Evolutionary conservation across 2,329 filamentous ascomycete genomes (phyloP), one percentile per base, ranked within the genome.

Genomic region (Orbilia brochopaga): DNA sequence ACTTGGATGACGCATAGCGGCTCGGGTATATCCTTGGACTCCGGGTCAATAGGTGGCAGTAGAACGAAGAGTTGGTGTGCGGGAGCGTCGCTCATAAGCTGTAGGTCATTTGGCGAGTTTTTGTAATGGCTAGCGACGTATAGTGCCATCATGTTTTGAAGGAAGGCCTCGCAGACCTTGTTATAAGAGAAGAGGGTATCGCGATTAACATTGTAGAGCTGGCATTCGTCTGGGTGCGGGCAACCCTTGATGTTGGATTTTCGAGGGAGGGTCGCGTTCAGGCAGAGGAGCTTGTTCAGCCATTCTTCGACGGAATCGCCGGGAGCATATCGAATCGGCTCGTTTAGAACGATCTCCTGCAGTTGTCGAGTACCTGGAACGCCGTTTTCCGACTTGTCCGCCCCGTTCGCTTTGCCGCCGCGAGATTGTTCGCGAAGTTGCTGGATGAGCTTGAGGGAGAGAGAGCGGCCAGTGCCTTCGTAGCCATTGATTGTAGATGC

Each of bases 401-500:
- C 7, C 85, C 85, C 5, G 83, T 46, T 60, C 1, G 46, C 35
- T 37, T 67, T 80, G 17, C 84, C 84, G 42, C 87, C 86, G 76
- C 90, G 85, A 35, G 93, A 95, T 79, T 99, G 92, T 77, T 99
- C 93, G 67, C 94, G 88, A 23, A 99, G 86, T 80, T 99, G 93
- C 79, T 97, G 95, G 74, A 99, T 97, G 75, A 99, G 84, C 81
- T 99, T 99, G 60, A 99, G 83, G 0, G 94, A 97, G 4, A 99
- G 84, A 0, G 94, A 97, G 66, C 94, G 87, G 44, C 94, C 94
- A 5, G 94, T 99, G 64, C 94, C 94, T 82, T 99, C 94, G 79
- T 99, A 99, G 67, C 94, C 94, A 78, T 97, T 97, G 81, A 99
- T 97, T 1, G 94, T 99, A 0, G 94, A 99, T 0, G 95, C 92